These are phyloP conservation scores for Bolboschoenoplectus hybrid DNA, from an alignment of 202 grass and related monocot genomes.

Conservation along the genomic window DNA sequence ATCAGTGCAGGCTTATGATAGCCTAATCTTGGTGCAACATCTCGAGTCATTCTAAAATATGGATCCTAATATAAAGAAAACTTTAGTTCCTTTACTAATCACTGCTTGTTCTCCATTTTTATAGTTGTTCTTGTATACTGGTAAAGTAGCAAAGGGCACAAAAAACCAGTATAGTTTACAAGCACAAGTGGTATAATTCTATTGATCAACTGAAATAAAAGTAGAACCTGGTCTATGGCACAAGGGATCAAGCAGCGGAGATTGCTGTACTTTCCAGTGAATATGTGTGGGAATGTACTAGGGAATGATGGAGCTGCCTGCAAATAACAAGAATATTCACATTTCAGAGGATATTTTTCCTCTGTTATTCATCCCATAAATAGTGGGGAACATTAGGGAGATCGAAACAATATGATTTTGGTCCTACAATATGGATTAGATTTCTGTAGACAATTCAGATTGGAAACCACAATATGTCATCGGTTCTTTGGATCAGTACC, in stretches of 20 bases:
- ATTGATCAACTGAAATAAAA: slow-evolving; percentile 28
- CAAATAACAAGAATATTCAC: slow-evolving; percentile 34
- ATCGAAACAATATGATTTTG: background rate
- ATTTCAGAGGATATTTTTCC: background rate
- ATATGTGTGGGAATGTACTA: slow-evolving; percentile 92
- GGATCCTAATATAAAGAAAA: slow-evolving; percentile 64
- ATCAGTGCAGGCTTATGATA: slow-evolving; percentile 92
- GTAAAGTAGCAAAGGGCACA: background rate
- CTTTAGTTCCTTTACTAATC: background rate
- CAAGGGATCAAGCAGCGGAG: slow-evolving; percentile 92
- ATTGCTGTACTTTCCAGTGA: slow-evolving; percentile 58
- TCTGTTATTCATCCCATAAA: background rate
- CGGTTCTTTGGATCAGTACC: background rate
- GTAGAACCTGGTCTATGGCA: slow-evolving; percentile 90
- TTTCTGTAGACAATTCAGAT: slow-evolving; percentile 6
- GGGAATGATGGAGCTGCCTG: slow-evolving; percentile 93
- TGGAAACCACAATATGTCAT: background rate
- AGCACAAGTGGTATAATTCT: background rate
- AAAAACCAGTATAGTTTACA: background rate
- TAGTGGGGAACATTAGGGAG: slow-evolving; percentile 3
- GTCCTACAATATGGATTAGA: background rate
- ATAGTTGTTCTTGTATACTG: background rate
- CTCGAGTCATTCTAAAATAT: slow-evolving; percentile 98
- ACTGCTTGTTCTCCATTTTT: background rate
- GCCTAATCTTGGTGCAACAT: slow-evolving; percentile 96